Evolutionary conservation across 805 yeast genomes (phyloP), one percentile per base, ranked within the genome.

Genomic region (Candida sanyiensis): DNA sequence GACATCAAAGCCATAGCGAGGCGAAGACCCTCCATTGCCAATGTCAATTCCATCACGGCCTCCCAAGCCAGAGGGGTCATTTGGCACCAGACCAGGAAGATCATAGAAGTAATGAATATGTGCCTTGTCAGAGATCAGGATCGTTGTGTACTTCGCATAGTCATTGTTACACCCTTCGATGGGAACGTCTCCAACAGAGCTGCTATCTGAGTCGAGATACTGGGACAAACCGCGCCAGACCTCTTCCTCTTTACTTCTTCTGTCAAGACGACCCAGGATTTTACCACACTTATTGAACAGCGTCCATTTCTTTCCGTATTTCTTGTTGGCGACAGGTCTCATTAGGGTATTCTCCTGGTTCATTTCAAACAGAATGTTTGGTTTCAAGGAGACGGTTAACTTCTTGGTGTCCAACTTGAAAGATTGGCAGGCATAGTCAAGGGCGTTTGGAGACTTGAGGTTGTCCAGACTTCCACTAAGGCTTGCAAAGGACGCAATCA

Each of bases 181-280:
- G 1, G 56, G 46, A 3, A 59, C 57, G 20, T 63, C 67, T 41
- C 68, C 51, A 6, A 50, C 44, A 2, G 59, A 53, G 5, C 52
- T 57, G 7, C 51, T 51, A 18, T 60, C 65, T 6, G 56, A 60
- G 9, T 68, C 68, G n/a, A 76, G 54, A 55, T 89, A 90, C 26
- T 93, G 70, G 11, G 75, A 65, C 19, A 90, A 61, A 1, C 97
- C 97, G 44, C 65, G 72, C 97, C 97, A 90, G 18, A 22, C 23
- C 22, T 35, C 39, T 24, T 15, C 33, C 6, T 12, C 21, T 25
- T 28, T 28, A 16, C 13, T 22, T 12, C 34, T 17, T 31, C 34
- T 31, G 13, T 28, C 24, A 8, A 13, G 18, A 3, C 19, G 21
- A 9, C 37, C 28, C 6, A 33, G 3, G 25, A 17, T 18, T 7